These are phyloP conservation scores for barley (Hordeum vulgare) DNA, from an alignment of 176 grass and related monocot species.

Conservation along the genomic window MorexV3_pseudomolecules_assembly NC_058520.1:186638746-186639245, in stretches of 20 bases:
- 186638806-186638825: slow-evolving; percentile 61
- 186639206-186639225: slow-evolving; percentile 61
- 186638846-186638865: slow-evolving; percentile 46
- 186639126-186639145: slow-evolving; percentile 91
- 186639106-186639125: slow-evolving; percentile 98
- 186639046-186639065: slow-evolving; percentile 90
- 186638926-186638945: slow-evolving; percentile 82
- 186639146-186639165: slow-evolving; percentile 60
- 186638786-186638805: slow-evolving; percentile 45
- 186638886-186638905: not conserved
- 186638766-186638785: slow-evolving; percentile 76
- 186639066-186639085: slow-evolving; percentile 93
- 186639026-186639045: slow-evolving; percentile 52
- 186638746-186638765: slow-evolving; percentile 92
- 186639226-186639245: slow-evolving; percentile 70
- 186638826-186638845: slow-evolving; percentile 49
- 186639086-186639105: slow-evolving; percentile 92
- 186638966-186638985: slow-evolving; percentile 56
- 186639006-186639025: slow-evolving; percentile 96
- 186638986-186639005: slow-evolving; percentile 91
- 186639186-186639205: slow-evolving; percentile 56
- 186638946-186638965: slow-evolving; percentile 91
- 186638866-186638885: slow-evolving; percentile 59
- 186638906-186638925: slow-evolving; percentile 48
- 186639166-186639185: slow-evolving; percentile 63